Conservation (phyloP, 768 basidiomycete genomes). For the Galerina sulciceps region DNA sequence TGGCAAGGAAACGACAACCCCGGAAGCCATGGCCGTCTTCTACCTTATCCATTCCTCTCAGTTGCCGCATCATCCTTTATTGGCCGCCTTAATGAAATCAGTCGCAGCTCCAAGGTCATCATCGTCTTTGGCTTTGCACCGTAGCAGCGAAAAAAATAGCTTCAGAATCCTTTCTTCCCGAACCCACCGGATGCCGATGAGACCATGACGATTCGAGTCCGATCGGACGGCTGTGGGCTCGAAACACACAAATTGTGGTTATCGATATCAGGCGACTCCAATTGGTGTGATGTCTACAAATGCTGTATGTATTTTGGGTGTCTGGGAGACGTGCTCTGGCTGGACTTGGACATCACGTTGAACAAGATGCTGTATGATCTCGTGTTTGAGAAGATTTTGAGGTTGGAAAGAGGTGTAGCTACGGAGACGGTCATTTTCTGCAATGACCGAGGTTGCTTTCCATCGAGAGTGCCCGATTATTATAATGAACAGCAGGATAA, state of each 20-base stretch:
- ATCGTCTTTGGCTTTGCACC: conserved; percentile 31
- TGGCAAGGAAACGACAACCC: conserved; percentile 22
- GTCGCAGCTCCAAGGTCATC: conserved; percentile 23
- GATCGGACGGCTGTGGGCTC: conserved; percentile 41
- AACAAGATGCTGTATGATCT: conserved; percentile 32
- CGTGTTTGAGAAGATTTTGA: conserved; percentile 32
- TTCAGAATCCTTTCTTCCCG: conserved; percentile 33
- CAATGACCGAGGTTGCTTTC: not conserved
- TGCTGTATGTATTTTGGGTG: conserved; percentile 40
- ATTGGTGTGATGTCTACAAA: conserved; percentile 39
- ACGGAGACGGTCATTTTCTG: too few species aligned
- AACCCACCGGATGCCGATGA: conserved; percentile 38
- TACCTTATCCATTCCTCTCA: conserved; percentile 43
- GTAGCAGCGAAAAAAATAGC: conserved; percentile 31
- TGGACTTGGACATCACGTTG: conserved; percentile 42
- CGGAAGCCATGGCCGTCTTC: conserved; percentile 30
- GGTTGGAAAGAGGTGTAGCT: conserved; percentile 1
- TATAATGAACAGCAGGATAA: too few species aligned
- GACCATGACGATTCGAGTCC: conserved; percentile 36
- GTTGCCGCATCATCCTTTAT: conserved; percentile 32
- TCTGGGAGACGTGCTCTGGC: conserved; percentile 38
- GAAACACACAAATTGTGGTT: conserved; percentile 39
- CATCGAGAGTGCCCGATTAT: not conserved
- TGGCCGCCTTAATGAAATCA: conserved; percentile 28
- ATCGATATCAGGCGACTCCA: conserved; percentile 41